phyloP scores from a whole-genome alignment of 2,329 filamentous ascomycete species.

The Emergomyces orientalis region DNA sequence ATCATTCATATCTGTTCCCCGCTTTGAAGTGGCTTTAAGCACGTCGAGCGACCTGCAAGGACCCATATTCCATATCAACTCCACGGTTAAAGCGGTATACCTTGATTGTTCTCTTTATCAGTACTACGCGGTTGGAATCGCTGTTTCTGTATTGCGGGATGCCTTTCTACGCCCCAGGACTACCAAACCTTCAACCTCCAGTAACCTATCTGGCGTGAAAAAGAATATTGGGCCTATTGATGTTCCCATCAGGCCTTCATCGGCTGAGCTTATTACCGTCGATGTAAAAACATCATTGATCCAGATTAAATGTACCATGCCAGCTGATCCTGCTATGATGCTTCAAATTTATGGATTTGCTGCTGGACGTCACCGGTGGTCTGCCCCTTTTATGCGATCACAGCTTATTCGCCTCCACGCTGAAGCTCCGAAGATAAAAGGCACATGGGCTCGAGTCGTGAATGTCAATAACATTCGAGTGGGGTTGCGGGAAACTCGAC shows the following conservation, averaged over 20 bases:
- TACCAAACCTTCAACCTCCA: slow-evolving; percentile 1
- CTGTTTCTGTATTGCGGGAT: slow-evolving; percentile 61
- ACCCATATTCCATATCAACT: slow-evolving; percentile 78
- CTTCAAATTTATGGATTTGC: slow-evolving; percentile 77
- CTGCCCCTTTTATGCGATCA: slow-evolving; percentile 67
- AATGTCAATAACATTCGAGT: slow-evolving; percentile 73
- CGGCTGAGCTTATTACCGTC: slow-evolving; percentile 62
- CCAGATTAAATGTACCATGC: slow-evolving; percentile 82
- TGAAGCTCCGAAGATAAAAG: slow-evolving; percentile 70
- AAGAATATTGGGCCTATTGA: neutral
- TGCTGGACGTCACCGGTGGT: slow-evolving; percentile 76
- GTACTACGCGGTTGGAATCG: slow-evolving; percentile 82
- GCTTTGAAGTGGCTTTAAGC: slow-evolving; percentile 76
- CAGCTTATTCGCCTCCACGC: slow-evolving; percentile 78
- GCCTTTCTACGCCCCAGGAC: slow-evolving; percentile 42
- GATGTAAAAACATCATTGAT: slow-evolving; percentile 74
- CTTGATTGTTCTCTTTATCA: slow-evolving; percentile 88
- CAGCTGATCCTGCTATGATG: slow-evolving; percentile 83
- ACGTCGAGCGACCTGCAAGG: slow-evolving; percentile 81
- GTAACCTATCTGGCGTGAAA: neutral
- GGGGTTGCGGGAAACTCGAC: slow-evolving; percentile 68
- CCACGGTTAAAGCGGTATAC: slow-evolving; percentile 66
- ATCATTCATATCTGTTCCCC: slow-evolving; percentile 75
- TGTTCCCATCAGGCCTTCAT: slow-evolving; percentile 11
- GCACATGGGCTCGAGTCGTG: slow-evolving; percentile 76